These are phyloP conservation scores for Barnettozyma siamensis DNA, from an alignment of 805 yeast genomes.

Conservation along the genomic window DNA sequence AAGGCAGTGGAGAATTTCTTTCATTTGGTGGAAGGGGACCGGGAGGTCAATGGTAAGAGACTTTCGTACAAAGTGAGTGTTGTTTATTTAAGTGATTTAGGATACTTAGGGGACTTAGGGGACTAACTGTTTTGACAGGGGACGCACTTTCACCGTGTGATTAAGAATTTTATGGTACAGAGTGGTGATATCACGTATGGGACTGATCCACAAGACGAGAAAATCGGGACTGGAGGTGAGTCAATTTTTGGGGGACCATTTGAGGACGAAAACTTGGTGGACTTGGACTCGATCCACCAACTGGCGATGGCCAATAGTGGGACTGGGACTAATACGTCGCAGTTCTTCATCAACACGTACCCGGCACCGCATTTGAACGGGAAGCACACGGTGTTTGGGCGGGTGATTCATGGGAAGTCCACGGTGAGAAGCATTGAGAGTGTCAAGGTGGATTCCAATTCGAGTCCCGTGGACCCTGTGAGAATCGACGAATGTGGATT, in stretches of 20 bases:
- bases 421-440: constrained; percentile 63
- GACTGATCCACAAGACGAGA: constrained; percentile 21
- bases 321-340: constrained; percentile 49
- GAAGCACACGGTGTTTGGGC: constrained; percentile 74
- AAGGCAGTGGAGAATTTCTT: constrained; percentile 46
- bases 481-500: constrained; percentile 53
- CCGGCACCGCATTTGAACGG: constrained; percentile 71
- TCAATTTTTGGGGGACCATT: constrained; percentile 40
- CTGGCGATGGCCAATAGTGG: constrained; percentile 65
- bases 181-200: constrained; percentile 52
- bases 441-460: constrained; percentile 39
- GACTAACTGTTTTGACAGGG: constrained; percentile 10
- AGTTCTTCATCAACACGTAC: constrained; percentile 65
- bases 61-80: constrained; percentile 29
- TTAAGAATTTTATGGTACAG: constrained; percentile 67
- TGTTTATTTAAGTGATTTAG: not conserved
- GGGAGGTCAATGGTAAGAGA: constrained; percentile 17
- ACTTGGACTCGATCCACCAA: constrained; percentile 40
- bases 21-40: constrained; percentile 37
- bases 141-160: constrained; percentile 53
- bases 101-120: too few species aligned
- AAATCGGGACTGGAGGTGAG: constrained; percentile 39
- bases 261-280: constrained; percentile 51
- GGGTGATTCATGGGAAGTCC: constrained; percentile 60
- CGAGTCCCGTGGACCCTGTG: constrained; percentile 36